phyloP scores from a whole-genome alignment of 305 asterid species.

The Stenogyne calaminthoides region DNA sequence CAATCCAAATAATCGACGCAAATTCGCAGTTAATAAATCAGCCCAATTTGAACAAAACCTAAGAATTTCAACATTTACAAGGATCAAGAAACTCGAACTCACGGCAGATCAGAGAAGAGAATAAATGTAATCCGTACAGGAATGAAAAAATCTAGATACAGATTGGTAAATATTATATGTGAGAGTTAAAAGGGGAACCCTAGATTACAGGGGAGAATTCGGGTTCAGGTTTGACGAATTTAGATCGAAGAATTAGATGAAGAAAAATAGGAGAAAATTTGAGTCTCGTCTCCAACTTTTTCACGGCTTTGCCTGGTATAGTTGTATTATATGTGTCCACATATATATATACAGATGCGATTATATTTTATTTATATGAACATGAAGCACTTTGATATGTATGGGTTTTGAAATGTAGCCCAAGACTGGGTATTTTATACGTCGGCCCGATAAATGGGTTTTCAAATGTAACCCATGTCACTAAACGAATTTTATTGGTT shows the following conservation, averaged over 20 bases:
- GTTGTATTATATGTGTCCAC: not conserved
- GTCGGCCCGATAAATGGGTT: no score
- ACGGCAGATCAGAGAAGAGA: constrained; percentile 34
- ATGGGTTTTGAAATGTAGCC: no score
- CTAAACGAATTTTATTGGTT: no score
- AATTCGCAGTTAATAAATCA: constrained; percentile 11
- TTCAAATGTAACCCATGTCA: no score
- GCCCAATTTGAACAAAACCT: not conserved
- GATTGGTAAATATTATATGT: not conserved
- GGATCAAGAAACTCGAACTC: constrained; percentile 26
- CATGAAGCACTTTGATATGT: no score
- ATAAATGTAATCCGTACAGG: not conserved
- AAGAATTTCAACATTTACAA: not conserved
- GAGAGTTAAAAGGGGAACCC: constrained; percentile 41
- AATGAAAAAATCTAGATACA: not conserved
- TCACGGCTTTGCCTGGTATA: not conserved
- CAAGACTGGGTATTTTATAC: no score
- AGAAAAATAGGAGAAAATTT: constrained; percentile 22
- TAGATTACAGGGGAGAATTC: constrained; percentile 38
- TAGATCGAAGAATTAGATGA: constrained; percentile 22
- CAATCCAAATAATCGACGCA: constrained; percentile 9
- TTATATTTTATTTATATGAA: no score
- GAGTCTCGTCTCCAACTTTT: not conserved
- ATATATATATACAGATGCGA: no score
- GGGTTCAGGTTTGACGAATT: constrained; percentile 18